Conservation (phyloP, 2,329 filamentous ascomycete species). For the Colletotrichum acutatum region DNA sequence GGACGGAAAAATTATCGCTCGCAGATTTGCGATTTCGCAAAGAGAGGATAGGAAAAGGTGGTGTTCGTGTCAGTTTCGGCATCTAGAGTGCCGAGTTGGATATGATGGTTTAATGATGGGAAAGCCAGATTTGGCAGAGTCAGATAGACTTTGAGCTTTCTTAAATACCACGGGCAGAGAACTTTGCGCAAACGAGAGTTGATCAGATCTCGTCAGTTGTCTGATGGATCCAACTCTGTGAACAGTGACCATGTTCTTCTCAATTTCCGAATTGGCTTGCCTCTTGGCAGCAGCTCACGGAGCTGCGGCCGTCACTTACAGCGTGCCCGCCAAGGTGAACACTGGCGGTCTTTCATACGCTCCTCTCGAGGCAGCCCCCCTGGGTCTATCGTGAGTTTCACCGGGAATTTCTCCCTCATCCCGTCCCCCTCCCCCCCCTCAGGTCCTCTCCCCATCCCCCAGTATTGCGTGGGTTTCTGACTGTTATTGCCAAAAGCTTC, state of each 20-base stretch:
- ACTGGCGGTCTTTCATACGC: slow-evolving; percentile 12
- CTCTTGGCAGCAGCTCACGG: not conserved
- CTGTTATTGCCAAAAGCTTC: slow-evolving; percentile 47
- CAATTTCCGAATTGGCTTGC: not conserved
- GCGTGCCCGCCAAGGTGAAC: slow-evolving; percentile 9
- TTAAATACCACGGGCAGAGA: not conserved
- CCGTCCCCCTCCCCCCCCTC: too few species aligned
- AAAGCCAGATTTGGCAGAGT: not conserved
- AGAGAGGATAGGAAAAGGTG: too few species aligned
- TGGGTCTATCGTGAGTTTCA: slow-evolving; percentile 24
- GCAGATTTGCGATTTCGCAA: not conserved
- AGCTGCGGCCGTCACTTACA: slow-evolving; percentile 8
- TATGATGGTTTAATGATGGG: not conserved
- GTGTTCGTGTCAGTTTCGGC: not conserved
- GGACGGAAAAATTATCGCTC: not conserved
- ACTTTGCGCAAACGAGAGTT: not conserved
- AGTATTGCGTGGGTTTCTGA: too few species aligned
- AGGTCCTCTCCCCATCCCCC: too few species aligned
- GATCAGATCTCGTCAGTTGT: not conserved
- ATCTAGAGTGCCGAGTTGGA: not conserved
- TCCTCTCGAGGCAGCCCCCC: slow-evolving; percentile 19
- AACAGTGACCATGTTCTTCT: not conserved
- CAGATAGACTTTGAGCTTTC: not conserved
- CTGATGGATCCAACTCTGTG: not conserved
- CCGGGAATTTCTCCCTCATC: not conserved